Base-by-base conservation (phyloP, 805 yeast genomes). In the Pachysolen tannophilus region DNA sequence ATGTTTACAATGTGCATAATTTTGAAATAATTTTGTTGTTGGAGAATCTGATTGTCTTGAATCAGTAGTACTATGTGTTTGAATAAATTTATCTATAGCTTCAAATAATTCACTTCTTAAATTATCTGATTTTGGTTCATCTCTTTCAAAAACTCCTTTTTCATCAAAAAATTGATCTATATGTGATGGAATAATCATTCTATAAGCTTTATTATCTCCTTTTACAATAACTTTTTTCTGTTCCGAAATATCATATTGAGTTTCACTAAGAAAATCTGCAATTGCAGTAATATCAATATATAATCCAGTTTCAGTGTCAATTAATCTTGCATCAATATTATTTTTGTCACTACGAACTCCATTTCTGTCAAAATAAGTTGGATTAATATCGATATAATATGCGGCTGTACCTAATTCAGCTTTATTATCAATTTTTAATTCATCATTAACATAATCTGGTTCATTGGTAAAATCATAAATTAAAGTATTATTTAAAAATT, bases 261-360 rank as follows among this genome's bases (percentile, higher is more conserved):
- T 14, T 16, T 23, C 14, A 17, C 23, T 11, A 3, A 8, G 17
- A 26, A 31, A 36, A 15, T 15, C 14, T 3, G 32, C 29, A 3
- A 54, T 26, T 4, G 63, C 75, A 3, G 75, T 66, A 20, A 70
- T 60, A 43, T 70, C 77, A 33, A 70, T 64, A 40, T 67, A 70
- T 32, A 67, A 51, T 3, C 76, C 75, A 6, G 70, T 59, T 35
- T 62, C 64, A 10, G 63, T 48, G 43, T 70, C 76, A 31, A 70
- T 67, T 43, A 67, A 66, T 30, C 77, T 49, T 7, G 70, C 55
- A 47, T 55, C 60, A 26, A 55, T 52, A 13, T 33, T 29, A 23
- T 37, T 37, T 7, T 55, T 50, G 2, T 75, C 77, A 38, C 65
- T 64, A 10, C 65, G 68, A 38, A 21, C 29, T 6, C 60, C 60